Percentiles rank a stretch among this genome's conserved stretches.
phyloP scores from a whole-genome alignment of 768 basidiomycete genomes.

The Fistulinella prunicolor region DNA sequence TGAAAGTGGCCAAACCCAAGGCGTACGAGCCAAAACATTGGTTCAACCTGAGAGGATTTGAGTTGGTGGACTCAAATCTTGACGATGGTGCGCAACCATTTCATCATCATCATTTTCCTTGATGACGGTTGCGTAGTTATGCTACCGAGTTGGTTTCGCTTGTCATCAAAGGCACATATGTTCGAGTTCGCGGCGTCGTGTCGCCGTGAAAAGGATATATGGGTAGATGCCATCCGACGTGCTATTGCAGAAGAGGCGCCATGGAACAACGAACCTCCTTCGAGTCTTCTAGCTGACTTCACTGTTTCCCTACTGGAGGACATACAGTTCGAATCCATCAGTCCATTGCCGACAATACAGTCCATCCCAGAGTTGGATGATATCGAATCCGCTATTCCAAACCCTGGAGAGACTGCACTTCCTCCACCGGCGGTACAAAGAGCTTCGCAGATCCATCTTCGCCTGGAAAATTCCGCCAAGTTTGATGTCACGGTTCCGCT shows the following conservation, averaged over 20 bases:
- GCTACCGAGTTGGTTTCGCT: constrained; percentile 77
- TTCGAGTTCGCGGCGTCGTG: constrained; percentile 89
- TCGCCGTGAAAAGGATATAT: constrained; percentile 79
- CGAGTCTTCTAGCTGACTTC: constrained; percentile 54
- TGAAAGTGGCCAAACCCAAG: constrained; percentile 78
- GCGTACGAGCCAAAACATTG: constrained; percentile 87
- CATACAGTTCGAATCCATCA: constrained; percentile 39
- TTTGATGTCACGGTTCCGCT: constrained; percentile 11
- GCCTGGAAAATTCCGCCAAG: constrained; percentile 17
- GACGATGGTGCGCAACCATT: constrained; percentile 66
- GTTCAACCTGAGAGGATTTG: constrained; percentile 75
- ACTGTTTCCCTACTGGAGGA: constrained; percentile 36
- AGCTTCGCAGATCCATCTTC: constrained; percentile 20
- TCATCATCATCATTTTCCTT: constrained; percentile 2
- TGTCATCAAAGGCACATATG: constrained; percentile 64
- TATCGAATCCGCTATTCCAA: constrained; percentile 6
- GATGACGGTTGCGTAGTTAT: constrained; percentile 47
- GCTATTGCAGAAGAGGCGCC: constrained; percentile 40
- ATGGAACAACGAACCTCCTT: constrained; percentile 61
- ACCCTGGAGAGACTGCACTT: constrained; percentile 2
- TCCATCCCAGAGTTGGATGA: constrained; percentile 51
- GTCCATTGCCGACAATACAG: constrained; percentile 50
- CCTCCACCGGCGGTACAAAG: constrained; percentile 1
- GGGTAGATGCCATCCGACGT: constrained; percentile 68
- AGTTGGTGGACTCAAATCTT: constrained; percentile 62